phyloP scores from a whole-genome alignment of 1,284 basidiomycete genomes.

The Coniferiporia weirii region DNA sequence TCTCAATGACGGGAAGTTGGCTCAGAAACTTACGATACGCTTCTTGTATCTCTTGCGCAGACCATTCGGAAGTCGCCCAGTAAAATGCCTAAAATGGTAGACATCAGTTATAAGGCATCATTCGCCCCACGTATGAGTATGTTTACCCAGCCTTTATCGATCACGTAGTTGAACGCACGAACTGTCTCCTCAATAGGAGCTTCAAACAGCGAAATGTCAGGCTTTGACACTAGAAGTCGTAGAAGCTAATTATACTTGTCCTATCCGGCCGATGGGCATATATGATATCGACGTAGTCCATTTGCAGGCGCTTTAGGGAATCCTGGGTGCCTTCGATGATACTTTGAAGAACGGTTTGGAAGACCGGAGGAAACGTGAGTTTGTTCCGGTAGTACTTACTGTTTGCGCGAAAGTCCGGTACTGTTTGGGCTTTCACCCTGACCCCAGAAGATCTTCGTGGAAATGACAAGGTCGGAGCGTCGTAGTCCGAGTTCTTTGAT shows the following conservation, averaged over 20 bases:
- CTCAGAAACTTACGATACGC: constrained; percentile 49
- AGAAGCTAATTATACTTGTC: constrained; percentile 21
- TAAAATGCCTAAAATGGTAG: constrained; percentile 50
- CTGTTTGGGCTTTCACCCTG: constrained; percentile 16
- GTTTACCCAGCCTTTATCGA: constrained; percentile 15
- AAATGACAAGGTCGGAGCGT: constrained; percentile 29
- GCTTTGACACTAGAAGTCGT: constrained; percentile 21
- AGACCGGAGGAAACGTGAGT: not conserved
- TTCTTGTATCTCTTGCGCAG: constrained; percentile 67
- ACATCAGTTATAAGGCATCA: too few species aligned
- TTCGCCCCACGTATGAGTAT: too few species aligned
- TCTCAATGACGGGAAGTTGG: not conserved
- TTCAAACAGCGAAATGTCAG: constrained; percentile 19
- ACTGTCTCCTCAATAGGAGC: constrained; percentile 22
- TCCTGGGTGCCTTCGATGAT: constrained; percentile 75
- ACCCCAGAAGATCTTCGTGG: constrained; percentile 25
- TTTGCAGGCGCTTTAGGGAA: constrained; percentile 61
- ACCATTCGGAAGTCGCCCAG: constrained; percentile 81
- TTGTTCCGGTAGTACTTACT: not conserved
- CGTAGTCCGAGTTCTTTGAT: constrained; percentile 32
- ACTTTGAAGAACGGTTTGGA: constrained; percentile 30
- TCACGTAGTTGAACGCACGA: constrained; percentile 21
- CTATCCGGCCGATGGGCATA: constrained; percentile 36
- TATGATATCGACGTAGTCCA: constrained; percentile 76
- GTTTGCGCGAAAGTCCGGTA: constrained; percentile 14